phyloP scores from a whole-genome alignment of 2,329 filamentous ascomycete species.

The Sporothrix schenckii region DNA sequence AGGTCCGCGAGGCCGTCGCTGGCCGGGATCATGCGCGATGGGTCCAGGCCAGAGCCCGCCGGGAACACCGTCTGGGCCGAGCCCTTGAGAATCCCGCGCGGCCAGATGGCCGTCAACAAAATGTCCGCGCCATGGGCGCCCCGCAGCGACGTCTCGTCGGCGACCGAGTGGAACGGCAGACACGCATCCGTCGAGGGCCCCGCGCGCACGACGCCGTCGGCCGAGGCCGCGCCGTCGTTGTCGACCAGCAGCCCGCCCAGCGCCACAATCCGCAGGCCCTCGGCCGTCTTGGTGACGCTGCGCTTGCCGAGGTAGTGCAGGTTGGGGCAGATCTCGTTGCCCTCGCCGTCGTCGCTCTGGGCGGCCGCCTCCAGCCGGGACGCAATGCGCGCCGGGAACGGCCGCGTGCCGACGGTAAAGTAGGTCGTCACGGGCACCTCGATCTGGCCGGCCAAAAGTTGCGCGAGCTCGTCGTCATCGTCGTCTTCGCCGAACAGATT shows the following conservation, averaged over 20 bases:
- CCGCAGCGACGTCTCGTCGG: slow-evolving; percentile 73
- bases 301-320: slow-evolving; percentile 87
- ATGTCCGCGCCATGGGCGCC: slow-evolving; percentile 83
- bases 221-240: slow-evolving; percentile 42
- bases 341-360: slow-evolving; percentile 26
- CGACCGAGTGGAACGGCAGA: slow-evolving; percentile 74
- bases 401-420: slow-evolving; percentile 75
- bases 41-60: slow-evolving; percentile 41
- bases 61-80: slow-evolving; percentile 59
- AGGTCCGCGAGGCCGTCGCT: slow-evolving; percentile 76
- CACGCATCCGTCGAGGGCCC: slow-evolving; percentile 72
- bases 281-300: slow-evolving; percentile 83
- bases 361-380: slow-evolving; percentile 66
- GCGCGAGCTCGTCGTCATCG: slow-evolving; percentile 61
- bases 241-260: slow-evolving; percentile 75
- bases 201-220: slow-evolving; percentile 35
- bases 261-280: slow-evolving; percentile 84
- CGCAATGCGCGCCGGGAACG: slow-evolving; percentile 71
- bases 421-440: slow-evolving; percentile 81
- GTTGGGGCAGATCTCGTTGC: slow-evolving; percentile 75
- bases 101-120: slow-evolving; percentile 85
- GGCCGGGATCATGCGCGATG: slow-evolving; percentile 55
- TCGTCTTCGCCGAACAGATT: slow-evolving; percentile 70
- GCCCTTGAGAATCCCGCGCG: slow-evolving; percentile 68
- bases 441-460: slow-evolving; percentile 73